These are phyloP conservation scores for Pseudocercospora vitis DNA, from an alignment of 2,329 filamentous ascomycete genomes.

Conservation along the genomic window DNA sequence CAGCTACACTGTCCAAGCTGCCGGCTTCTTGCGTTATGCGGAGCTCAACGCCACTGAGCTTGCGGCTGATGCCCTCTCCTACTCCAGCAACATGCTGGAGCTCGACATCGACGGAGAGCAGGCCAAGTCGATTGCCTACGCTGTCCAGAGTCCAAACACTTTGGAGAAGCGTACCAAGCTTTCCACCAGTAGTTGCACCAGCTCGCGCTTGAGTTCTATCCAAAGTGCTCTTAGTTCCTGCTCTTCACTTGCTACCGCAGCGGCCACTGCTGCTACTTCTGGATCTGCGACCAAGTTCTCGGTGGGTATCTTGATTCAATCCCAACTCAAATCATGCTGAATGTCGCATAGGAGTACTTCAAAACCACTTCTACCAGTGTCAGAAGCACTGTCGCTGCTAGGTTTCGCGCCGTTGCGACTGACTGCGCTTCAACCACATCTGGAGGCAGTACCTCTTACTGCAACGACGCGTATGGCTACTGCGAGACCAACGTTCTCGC, in stretches of 20 bases:
- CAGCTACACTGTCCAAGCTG: conserved; percentile 9
- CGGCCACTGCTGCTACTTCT: conserved; percentile 11
- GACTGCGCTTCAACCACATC: conserved; percentile 57
- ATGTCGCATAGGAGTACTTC: conserved; percentile 45
- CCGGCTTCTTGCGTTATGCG: conserved; percentile 57
- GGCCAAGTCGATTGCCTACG: conserved; percentile 53
- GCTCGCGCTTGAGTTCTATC: conserved; percentile 7
- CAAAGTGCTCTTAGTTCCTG: conserved; percentile 14
- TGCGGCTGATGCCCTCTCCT: conserved; percentile 54
- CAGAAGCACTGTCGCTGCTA: conserved; percentile 53
- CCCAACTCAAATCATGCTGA: background rate
- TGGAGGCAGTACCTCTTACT: conserved; percentile 57
- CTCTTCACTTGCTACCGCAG: conserved; percentile 8
- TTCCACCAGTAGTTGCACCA: conserved; percentile 11
- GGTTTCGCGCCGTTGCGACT: conserved; percentile 53
- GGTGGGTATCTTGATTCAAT: background rate
- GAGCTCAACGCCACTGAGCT: conserved; percentile 54
- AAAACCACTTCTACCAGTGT: conserved; percentile 53
- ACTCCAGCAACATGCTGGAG: conserved; percentile 59
- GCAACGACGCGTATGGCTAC: conserved; percentile 56
- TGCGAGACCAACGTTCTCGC: conserved; percentile 58
- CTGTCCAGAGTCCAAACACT: conserved; percentile 36
- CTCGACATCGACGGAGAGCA: conserved; percentile 57
- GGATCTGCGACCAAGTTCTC: conserved; percentile 13
- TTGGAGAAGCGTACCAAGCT: conserved; percentile 11